Percentiles rank a stretch among this genome's conserved stretches.
These are phyloP conservation scores for Yamadazyma spencermartinsiae DNA, from an alignment of 1,139 yeast species.

Conservation along the genomic window DNA sequence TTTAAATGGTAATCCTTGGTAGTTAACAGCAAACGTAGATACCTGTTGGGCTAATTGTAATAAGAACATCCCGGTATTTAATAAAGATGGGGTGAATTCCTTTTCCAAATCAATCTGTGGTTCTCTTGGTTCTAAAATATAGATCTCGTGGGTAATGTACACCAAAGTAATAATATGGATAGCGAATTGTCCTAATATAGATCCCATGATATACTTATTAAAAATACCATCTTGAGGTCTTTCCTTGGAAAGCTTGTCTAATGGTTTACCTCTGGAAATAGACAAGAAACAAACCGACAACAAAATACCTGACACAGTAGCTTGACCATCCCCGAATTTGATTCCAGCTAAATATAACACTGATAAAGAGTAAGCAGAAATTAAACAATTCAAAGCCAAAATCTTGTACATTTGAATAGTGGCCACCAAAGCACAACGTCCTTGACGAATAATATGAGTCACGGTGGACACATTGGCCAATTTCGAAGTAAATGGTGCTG, in stretches of 20 bases:
- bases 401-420: slow-evolving; percentile 99
- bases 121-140: slow-evolving; percentile 86
- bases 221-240: slow-evolving; percentile 98
- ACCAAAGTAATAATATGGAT: slow-evolving; percentile 82
- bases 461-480: slow-evolving; percentile 91
- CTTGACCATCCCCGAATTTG: slow-evolving; percentile 96
- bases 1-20: slow-evolving; percentile 96
- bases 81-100: slow-evolving; percentile 80
- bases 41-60: slow-evolving; percentile 95
- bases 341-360: slow-evolving; percentile 96
- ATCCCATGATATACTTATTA: slow-evolving; percentile 94
- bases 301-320: slow-evolving; percentile 88
- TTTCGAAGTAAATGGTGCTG: slow-evolving; percentile 98
- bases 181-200: slow-evolving; percentile 94
- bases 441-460: slow-evolving; percentile 93
- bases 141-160: slow-evolving; percentile 80
- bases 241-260: slow-evolving; percentile 84
- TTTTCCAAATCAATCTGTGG: slow-evolving; percentile 88
- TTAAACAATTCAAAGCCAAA: slow-evolving; percentile 92
- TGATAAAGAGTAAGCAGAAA: slow-evolving; percentile 92
- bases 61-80: slow-evolving; percentile 94
- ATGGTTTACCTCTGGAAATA: slow-evolving; percentile 90
- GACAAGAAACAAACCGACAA: slow-evolving; percentile 94
- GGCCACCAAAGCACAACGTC: slow-evolving; percentile 96
- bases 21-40: slow-evolving; percentile 95